A percentile compares a stretch with the other conserved stretches of the same genome.
Conservation (phyloP, 129 eudicot genomes). For the Deinandra increscens region DNA sequence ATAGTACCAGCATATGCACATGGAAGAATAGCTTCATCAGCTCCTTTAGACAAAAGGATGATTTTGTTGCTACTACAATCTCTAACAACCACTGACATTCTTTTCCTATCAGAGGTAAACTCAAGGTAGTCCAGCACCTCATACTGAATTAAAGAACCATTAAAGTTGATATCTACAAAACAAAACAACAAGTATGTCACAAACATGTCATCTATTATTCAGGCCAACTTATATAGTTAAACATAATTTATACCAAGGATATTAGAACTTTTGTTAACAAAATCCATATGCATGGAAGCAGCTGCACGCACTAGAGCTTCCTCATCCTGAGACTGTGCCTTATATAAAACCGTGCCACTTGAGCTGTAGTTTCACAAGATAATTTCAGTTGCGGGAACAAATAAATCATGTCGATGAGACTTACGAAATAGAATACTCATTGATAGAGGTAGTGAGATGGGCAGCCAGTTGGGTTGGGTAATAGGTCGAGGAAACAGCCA, state of each 20-base stretch:
- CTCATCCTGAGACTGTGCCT: constrained; percentile 98
- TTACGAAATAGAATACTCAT: neutral
- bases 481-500: neutral
- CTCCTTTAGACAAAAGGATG: constrained; percentile 86
- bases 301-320: constrained; percentile 99
- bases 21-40: constrained; percentile 93
- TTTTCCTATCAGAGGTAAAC: constrained; percentile 95
- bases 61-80: constrained; percentile 63
- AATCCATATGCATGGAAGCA: constrained; percentile 80
- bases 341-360: constrained; percentile 65
- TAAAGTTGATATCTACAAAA: constrained; percentile 66
- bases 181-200: constrained; percentile 1
- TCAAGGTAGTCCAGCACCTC: constrained; percentile 86
- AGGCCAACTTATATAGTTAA: neutral
- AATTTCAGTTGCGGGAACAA: constrained; percentile 17
- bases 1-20: constrained; percentile 57
- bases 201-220: constrained; percentile 1
- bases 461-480: neutral
- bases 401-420: constrained; percentile 3
- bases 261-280: constrained; percentile 58
- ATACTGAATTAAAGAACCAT: constrained; percentile 59
- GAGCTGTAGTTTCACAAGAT: constrained; percentile 43
- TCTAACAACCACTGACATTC: constrained; percentile 89
- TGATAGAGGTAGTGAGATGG: neutral
- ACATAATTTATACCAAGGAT: constrained; percentile 53